Percentiles rank a stretch among this genome's conserved stretches.
These are phyloP conservation scores for Blastobotrys attinorum DNA, from an alignment of 805 yeast genomes.

Conservation along the genomic window DNA sequence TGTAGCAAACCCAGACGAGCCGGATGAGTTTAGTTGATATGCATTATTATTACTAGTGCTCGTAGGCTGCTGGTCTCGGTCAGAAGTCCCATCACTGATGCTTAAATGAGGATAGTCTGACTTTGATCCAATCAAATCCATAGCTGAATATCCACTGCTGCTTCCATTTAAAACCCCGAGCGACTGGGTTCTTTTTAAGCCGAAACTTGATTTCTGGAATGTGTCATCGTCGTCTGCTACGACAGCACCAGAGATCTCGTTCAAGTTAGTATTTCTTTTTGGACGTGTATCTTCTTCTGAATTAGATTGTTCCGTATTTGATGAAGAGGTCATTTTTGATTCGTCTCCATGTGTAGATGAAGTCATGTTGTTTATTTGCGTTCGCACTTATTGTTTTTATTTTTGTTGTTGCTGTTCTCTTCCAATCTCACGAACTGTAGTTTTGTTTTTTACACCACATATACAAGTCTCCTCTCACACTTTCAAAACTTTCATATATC, in stretches of 20 bases:
- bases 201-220: slow-evolving; percentile 62
- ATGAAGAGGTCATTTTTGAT: not conserved
- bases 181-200: slow-evolving; percentile 72
- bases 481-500: too few relatives aligned
- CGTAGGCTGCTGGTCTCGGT: not conserved
- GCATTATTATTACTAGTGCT: not conserved
- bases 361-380: not conserved
- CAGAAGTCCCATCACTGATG: not conserved
- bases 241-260: slow-evolving; percentile 41
- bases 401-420: too few relatives aligned
- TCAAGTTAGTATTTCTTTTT: slow-evolving; percentile 14
- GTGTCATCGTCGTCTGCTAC: slow-evolving; percentile 66
- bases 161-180: slow-evolving; percentile 72
- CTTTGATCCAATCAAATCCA: slow-evolving; percentile 27
- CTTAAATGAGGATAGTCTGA: slow-evolving; percentile 20
- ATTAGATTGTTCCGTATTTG: not conserved
- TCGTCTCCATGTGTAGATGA: not conserved
- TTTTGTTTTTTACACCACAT: too few relatives aligned
- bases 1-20: not conserved
- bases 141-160: slow-evolving; percentile 16
- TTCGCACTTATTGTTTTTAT: too few relatives aligned
- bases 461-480: too few relatives aligned
- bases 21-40: not conserved
- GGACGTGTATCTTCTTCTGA: not conserved
- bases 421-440: too few relatives aligned